Evolutionary conservation across 345 rosid genomes (phyloP), one percentile per base, ranked within the genome.

Genomic region (Garcia nutans): DNA sequence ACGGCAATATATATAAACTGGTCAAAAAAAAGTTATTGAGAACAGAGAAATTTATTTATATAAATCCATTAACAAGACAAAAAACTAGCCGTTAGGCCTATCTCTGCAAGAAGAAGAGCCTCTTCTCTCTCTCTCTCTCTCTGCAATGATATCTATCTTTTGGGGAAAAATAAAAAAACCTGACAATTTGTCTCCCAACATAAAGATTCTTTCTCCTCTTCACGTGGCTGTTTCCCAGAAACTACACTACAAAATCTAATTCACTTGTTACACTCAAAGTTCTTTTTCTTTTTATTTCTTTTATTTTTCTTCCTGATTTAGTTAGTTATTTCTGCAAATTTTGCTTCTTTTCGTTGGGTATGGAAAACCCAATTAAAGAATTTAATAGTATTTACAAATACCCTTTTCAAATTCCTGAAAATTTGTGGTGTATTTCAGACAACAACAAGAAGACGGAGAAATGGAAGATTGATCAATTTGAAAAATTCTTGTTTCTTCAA

Each of bases 171-270:
- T 28, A 28, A 28, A 28, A 28, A 28, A 28, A 28, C 31, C 79
- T 70, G 79, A 76, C 79, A 76, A 26, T 62, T 37, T 76, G 79
- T 76, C 70, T 41, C 63, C 78, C 58, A 37, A 70, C 70, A 79
- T 72, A 76, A 84, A 84, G 82, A 84, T 77, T 81, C 81, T 80
- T 82, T 77, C 80, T 65, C 61, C 68, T 78, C 82, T 84, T 86
- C 90, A 89, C 88, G 90, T 87, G 89, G 65, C 65, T 52, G 3
- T 55, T 54, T 60, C 70, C 60, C 79, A 58, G 76, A 37, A 60
- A 71, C 82, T 33, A 4, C 83, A 65, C 82, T 81, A 80, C 89
- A 86, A 81, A 86, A 78, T 82, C 86, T 80, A 66, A 65, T 67
- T 65, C 72, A 74, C 71, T 65, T 61, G 72, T 47, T 11, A 47